Percentiles rank a stretch among this genome's conserved stretches.
These are phyloP conservation scores for Furculomyces boomerangus DNA, from an alignment of 371 early-diverging fungal species.

Conservation along the genomic window DNA sequence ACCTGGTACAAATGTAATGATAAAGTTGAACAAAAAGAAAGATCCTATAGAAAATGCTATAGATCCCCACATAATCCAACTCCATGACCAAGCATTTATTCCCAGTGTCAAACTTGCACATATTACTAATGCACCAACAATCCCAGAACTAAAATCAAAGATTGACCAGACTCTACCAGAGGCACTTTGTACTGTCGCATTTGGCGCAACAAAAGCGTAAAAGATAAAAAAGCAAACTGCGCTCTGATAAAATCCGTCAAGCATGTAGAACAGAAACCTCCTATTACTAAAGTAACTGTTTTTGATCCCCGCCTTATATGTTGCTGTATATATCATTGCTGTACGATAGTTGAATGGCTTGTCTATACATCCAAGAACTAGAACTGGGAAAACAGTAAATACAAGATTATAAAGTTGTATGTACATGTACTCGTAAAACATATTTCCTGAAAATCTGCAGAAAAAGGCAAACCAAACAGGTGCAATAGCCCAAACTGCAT, in stretches of 20 bases:
- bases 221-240: constrained; percentile 65
- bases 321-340: constrained; percentile 38
- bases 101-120: constrained; percentile 68
- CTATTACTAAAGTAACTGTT: constrained; percentile 60
- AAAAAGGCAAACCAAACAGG: constrained; percentile 73
- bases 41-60: constrained; percentile 33
- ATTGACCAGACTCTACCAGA: constrained; percentile 35
- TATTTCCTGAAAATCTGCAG: constrained; percentile 58
- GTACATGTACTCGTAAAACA: constrained; percentile 76
- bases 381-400: constrained; percentile 53
- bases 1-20: constrained; percentile 14
- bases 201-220: constrained; percentile 29
- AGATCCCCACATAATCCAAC: constrained; percentile 30
- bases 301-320: constrained; percentile 69
- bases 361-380: constrained; percentile 32
- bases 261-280: constrained; percentile 64
- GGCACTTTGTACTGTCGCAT: constrained; percentile 3
- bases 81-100: constrained; percentile 57
- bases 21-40: constrained; percentile 29
- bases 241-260: constrained; percentile 80
- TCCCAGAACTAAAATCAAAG: constrained; percentile 43
- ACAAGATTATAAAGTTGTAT: constrained; percentile 65
- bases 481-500: constrained; percentile 70
- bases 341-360: constrained; percentile 17
- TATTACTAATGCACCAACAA: constrained; percentile 53